Percentiles rank a stretch among this genome's conserved stretches.
These are phyloP conservation scores for Termitomyces sp. DNA, from an alignment of 1,284 basidiomycete species.

Conservation along the genomic window DNA sequence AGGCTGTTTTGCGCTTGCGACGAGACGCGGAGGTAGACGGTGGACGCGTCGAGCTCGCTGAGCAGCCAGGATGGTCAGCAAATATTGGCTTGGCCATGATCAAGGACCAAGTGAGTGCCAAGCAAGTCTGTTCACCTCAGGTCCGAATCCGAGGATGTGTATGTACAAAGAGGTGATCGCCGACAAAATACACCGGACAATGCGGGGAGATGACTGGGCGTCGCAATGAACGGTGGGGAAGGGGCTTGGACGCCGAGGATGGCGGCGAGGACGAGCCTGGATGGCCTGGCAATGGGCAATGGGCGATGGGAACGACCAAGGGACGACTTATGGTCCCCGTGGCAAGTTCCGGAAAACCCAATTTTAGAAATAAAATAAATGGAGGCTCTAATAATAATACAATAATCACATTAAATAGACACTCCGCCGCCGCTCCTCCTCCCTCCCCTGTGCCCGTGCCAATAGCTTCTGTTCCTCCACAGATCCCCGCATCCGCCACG, in stretches of 20 bases:
- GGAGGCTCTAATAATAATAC: not conserved
- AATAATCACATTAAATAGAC: conserved; percentile 25
- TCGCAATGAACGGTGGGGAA: conserved; percentile 1
- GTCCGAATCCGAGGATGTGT: conserved; percentile 13
- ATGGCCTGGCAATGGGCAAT: conserved; percentile 15
- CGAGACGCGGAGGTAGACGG: conserved; percentile 16
- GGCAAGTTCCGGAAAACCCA: conserved; percentile 17
- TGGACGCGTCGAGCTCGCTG: conserved; percentile 13
- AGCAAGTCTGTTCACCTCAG: conserved; percentile 26
- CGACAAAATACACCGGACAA: conserved; percentile 3
- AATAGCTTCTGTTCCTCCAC: conserved; percentile 37
- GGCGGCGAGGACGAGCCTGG: conserved; percentile 11
- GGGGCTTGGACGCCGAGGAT: conserved; percentile 8
- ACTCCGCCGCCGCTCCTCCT: conserved; percentile 50
- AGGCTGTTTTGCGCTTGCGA: conserved; percentile 15
- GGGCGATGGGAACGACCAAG: conserved; percentile 3
- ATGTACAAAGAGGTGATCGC: conserved; percentile 1
- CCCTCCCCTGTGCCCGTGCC: conserved; percentile 39
- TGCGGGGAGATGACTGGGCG: conserved; percentile 7
- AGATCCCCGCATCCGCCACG: conserved; percentile 32
- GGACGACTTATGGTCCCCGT: conserved; percentile 6
- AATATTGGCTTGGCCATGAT: conserved; percentile 36
- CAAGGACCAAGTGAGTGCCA: conserved; percentile 29
- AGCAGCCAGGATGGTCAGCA: conserved; percentile 20
- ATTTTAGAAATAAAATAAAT: conserved; percentile 13